Base-by-base conservation (phyloP, 345 rosid species). In the Citrus unshiu region DNA sequence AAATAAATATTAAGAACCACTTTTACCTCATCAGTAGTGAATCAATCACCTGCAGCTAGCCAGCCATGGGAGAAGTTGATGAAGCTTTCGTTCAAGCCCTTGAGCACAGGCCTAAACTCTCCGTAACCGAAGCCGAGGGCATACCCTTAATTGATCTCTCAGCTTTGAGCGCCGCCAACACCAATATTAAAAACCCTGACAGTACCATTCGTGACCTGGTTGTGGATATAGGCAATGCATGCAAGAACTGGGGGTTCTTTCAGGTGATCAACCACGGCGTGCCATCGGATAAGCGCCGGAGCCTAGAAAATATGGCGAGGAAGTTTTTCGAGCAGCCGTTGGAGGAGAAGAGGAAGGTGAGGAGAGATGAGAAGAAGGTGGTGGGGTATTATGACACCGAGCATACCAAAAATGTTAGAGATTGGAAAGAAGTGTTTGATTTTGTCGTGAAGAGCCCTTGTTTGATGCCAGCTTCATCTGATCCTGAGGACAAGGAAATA, bases 381-480 rank as follows among this genome's bases (percentile, higher is more conserved):
- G 2, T 74, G 73, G 89, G 91, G 25, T 88, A 88, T 39, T 80
- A 77, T 58, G 89, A 88, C 7, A 57, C 67, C 6, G 91, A 88
- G 68, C 87, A 81, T 61, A 86, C 89, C 65, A 88, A 88, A 80
- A 88, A 88, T 71, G 89, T 86, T 60, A 83, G 91, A 78, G 91
- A 88, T 58, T 86, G 91, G 91, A 88, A 83, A 77, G 89, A 88
- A 43, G 85, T 88, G 32, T 86, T 85, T 72, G 91, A 88, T 74
- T 70, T 78, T 30, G 69, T 22, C 10, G 68, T 79, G n/a, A 29
- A 72, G 10, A 40, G 74, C 27, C 87, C 86, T 57, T 79, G 76
- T 6, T 24, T 77, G 6, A 34, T 82, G 25, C 82, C 86, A 4
- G 82, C 88, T 46, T 83, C 88, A 0, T 43, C 32, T 72, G 63